phyloP scores from a whole-genome alignment of 805 yeast species.

The Hanseniaspora clermontiae region DNA sequence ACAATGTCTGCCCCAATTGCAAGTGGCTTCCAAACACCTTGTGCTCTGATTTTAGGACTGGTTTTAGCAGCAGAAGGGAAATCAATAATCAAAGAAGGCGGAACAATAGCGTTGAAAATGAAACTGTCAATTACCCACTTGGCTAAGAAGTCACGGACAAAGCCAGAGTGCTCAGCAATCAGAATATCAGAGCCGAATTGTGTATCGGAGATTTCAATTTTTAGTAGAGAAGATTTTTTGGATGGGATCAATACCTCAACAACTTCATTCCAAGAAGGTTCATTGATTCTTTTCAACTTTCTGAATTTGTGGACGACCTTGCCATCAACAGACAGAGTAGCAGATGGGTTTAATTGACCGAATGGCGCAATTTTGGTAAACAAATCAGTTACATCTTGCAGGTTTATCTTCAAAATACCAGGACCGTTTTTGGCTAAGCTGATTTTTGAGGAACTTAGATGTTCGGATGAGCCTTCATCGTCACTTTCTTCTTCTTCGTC shows the following conservation, averaged over 20 bases:
- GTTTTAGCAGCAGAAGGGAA: slow-evolving; percentile 5
- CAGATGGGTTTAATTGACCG: slow-evolving; percentile 45
- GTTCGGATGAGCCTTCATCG: neutral
- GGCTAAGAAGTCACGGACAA: slow-evolving; percentile 7
- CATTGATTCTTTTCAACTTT: slow-evolving; percentile 52
- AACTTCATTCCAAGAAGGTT: slow-evolving; percentile 58
- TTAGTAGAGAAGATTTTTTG: slow-evolving; percentile 43
- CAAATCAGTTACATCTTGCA: slow-evolving; percentile 49
- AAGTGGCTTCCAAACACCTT: slow-evolving; percentile 61
- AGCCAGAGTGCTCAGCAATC: slow-evolving; percentile 36
- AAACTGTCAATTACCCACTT: slow-evolving; percentile 5
- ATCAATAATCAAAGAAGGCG: neutral
- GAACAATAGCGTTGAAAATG: slow-evolving; percentile 3
- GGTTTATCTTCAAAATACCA: slow-evolving; percentile 54
- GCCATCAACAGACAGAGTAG: slow-evolving; percentile 49
- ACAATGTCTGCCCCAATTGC: slow-evolving; percentile 40
- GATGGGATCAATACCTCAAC: slow-evolving; percentile 51
- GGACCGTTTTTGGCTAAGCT: slow-evolving; percentile 45
- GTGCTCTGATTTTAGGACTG: slow-evolving; percentile 21
- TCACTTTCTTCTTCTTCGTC: slow-evolving; percentile 19
- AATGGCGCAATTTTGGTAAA: slow-evolving; percentile 40
- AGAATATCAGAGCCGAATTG: slow-evolving; percentile 35
- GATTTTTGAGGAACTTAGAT: slow-evolving; percentile 15
- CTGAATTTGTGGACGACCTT: slow-evolving; percentile 46
- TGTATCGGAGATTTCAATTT: slow-evolving; percentile 49